These are phyloP conservation scores for Sphaerulina vaccinii DNA, from an alignment of 2,329 filamentous ascomycete species.

Conservation along the genomic window DNA sequence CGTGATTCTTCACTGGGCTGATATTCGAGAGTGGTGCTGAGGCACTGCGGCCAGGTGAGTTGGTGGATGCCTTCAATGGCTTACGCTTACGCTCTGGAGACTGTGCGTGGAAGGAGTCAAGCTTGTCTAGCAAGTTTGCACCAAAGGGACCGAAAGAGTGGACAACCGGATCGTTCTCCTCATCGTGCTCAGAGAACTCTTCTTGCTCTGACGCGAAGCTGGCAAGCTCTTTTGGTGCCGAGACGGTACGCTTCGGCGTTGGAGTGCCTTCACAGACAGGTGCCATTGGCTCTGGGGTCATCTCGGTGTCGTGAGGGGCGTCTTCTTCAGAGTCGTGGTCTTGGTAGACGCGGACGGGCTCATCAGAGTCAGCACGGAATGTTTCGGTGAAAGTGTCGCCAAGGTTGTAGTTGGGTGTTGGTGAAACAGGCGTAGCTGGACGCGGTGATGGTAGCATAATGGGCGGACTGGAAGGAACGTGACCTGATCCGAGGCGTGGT, in stretches of 20 bases:
- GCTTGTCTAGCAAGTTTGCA: conserved; percentile 75
- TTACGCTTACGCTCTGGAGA: conserved; percentile 57
- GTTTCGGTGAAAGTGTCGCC: conserved; percentile 46
- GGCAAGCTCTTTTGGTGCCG: conserved; percentile 18
- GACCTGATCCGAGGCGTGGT: conserved; percentile 45
- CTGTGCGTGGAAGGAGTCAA: conserved; percentile 72
- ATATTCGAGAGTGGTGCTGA: conserved; percentile 25
- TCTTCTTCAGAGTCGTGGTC: conserved; percentile 62
- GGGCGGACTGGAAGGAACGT: conserved; percentile 59
- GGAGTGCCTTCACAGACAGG: conserved; percentile 15
- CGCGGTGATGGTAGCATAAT: conserved; percentile 63
- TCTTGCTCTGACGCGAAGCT: conserved; percentile 43
- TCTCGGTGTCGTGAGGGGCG: conserved; percentile 27
- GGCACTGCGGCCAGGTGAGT: conserved; percentile 29
- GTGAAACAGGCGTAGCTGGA: conserved; percentile 71
- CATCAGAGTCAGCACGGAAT: conserved; percentile 41
- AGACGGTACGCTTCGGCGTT: conserved; percentile 21
- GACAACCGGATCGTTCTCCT: conserved; percentile 91
- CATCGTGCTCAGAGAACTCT: conserved; percentile 75
- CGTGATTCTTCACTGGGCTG: conserved; percentile 70
- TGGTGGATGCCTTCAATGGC: conserved; percentile 32
- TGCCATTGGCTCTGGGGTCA: conserved; percentile 27
- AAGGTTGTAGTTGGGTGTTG: conserved; percentile 53
- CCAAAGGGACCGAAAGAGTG: conserved; percentile 91
- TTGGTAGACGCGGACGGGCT: conserved; percentile 69